phyloP scores from a whole-genome alignment of 148 eudicot species.

The Diospyros kaki region DNA sequence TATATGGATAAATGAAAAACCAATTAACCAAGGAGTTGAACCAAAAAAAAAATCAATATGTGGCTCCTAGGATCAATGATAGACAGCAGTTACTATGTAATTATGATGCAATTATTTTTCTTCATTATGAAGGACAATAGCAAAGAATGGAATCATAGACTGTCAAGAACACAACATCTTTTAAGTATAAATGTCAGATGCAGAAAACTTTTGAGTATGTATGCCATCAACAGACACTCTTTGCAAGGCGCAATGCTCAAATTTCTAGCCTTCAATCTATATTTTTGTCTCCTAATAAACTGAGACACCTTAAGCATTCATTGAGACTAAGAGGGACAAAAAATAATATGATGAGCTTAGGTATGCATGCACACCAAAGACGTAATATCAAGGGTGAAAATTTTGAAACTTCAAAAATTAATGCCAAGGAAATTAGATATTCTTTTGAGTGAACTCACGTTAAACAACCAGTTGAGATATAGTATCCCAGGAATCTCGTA shows the following conservation, averaged over 20 bases:
- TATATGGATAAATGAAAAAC: neutral
- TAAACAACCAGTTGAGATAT: conserved; percentile 67
- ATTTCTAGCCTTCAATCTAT: too few species aligned
- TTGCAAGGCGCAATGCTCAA: too few species aligned
- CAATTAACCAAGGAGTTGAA: neutral
- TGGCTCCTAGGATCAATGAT: neutral
- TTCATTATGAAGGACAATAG: neutral
- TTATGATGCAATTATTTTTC: conserved; percentile 1
- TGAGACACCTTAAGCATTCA: neutral
- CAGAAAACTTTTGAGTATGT: neutral
- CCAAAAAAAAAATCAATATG: too few species aligned
- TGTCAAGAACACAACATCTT: neutral
- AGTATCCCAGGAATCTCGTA: conserved; percentile 55
- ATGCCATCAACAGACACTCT: neutral
- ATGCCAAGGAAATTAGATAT: neutral
- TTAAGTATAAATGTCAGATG: neutral
- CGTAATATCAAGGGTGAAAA: neutral
- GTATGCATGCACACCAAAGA: neutral
- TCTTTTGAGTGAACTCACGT: conserved; percentile 48
- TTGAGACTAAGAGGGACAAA: neutral
- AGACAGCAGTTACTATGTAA: neutral
- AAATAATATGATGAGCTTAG: neutral
- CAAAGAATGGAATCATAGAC: neutral
- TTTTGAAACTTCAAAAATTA: neutral
- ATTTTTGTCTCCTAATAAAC: too few species aligned